Percentiles rank a stretch among this genome's conserved stretches.
These are phyloP conservation scores for Biancaea sappan DNA, from an alignment of 306 rosid genomes.

Conservation along the genomic window DNA sequence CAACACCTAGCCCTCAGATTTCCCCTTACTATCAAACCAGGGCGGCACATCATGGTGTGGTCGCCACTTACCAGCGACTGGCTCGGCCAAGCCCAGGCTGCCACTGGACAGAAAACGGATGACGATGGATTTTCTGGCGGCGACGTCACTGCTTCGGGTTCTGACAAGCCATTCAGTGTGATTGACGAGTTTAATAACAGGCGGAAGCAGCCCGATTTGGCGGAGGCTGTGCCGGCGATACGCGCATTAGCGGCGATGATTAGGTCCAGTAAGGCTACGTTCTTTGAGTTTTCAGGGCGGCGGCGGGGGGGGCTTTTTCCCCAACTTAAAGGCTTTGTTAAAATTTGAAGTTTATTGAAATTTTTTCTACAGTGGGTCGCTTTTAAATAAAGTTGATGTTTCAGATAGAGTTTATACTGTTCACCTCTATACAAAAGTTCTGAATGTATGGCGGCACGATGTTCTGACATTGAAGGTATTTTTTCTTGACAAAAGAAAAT, in stretches of 20 bases:
- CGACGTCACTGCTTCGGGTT: slow-evolving; percentile 14
- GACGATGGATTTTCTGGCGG: slow-evolving; percentile 13
- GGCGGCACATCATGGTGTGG: slow-evolving; percentile 76
- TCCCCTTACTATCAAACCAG: slow-evolving; percentile 75
- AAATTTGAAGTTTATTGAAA: background rate
- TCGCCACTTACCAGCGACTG: slow-evolving; percentile 87
- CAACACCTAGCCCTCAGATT: slow-evolving; percentile 30
- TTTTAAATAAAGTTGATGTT: background rate
- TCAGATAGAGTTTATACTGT: background rate
- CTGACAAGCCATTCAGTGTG: slow-evolving; percentile 62
- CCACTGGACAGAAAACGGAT: slow-evolving; percentile 45
- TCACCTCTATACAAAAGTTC: background rate
- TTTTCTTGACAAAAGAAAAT: background rate
- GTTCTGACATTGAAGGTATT: background rate
- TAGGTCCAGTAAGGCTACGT: slow-evolving; percentile 62
- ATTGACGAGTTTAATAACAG: slow-evolving; percentile 75
- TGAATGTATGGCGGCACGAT: too few relatives aligned
- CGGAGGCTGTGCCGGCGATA: slow-evolving; percentile 90
- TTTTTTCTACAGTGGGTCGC: background rate
- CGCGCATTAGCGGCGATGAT: slow-evolving; percentile 85
- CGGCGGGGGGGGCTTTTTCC: too few relatives aligned
- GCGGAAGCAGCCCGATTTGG: slow-evolving; percentile 88
- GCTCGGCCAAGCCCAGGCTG: slow-evolving; percentile 93
- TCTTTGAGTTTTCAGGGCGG: background rate
- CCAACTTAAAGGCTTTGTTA: background rate